phyloP scores from a whole-genome alignment of 331 rosid genomes.

The Malus hybrid region DNA sequence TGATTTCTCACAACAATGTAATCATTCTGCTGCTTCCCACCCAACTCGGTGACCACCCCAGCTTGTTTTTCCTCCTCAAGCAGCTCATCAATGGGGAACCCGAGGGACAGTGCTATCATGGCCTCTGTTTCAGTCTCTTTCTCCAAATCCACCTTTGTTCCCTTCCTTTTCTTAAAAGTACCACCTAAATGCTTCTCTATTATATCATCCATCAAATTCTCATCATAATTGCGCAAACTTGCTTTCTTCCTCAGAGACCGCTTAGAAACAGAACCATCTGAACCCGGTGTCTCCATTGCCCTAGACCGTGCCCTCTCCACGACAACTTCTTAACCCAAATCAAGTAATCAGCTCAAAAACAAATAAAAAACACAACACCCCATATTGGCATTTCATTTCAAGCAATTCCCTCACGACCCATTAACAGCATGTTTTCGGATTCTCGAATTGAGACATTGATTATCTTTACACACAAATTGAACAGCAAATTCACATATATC shows the following conservation, averaged over 20 bases:
- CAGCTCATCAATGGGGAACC: slow-evolving; percentile 79
- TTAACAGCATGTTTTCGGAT: background rate
- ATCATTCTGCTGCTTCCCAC: slow-evolving; percentile 92
- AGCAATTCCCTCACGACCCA: slow-evolving; percentile 2
- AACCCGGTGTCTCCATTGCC: slow-evolving; percentile 44
- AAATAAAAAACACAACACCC: slow-evolving; percentile 1
- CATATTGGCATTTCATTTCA: slow-evolving; percentile 17
- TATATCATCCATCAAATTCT: slow-evolving; percentile 71
- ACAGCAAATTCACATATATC: background rate
- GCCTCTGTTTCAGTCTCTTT: slow-evolving; percentile 90
- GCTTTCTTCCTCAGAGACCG: slow-evolving; percentile 65
- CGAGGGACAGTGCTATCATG: slow-evolving; percentile 80
- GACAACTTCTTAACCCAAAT: too few relatives aligned
- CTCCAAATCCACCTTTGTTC: slow-evolving; percentile 58
- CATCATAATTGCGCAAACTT: slow-evolving; percentile 50
- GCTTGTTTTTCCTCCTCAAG: slow-evolving; percentile 71
- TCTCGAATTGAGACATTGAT: background rate
- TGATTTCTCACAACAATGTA: slow-evolving; percentile 91
- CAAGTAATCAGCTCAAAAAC: too few relatives aligned
- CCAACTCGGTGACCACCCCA: slow-evolving; percentile 68
- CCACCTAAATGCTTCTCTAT: slow-evolving; percentile 64
- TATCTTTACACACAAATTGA: background rate
- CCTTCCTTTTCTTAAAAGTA: slow-evolving; percentile 50
- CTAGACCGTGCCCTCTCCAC: background rate
- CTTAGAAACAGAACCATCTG: slow-evolving; percentile 40